Evolutionary conservation across 192 early-diverging fungal genomes (phyloP), one percentile per base, ranked within the genome.

Genomic region (Coemansia sp.): DNA sequence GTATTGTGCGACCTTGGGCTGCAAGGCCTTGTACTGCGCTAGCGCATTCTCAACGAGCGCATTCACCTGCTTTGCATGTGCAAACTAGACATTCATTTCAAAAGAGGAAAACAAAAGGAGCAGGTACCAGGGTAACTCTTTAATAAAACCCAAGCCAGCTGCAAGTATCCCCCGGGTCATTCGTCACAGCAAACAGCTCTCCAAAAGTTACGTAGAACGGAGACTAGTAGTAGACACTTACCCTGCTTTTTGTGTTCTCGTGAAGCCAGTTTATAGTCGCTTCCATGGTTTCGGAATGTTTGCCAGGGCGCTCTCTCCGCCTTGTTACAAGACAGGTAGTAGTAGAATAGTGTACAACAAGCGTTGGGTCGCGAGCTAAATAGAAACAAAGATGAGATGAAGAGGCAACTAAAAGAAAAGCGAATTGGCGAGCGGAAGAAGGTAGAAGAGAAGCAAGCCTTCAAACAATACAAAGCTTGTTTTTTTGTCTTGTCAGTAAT

Each of bases 201-300:
- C 11, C 38, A 40, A 17, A 17, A 20, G n/a, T 8, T 19, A 32
- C 19, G 61, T 7, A 49, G 15, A 5, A 34, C 57, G 41, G 35
- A 32, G 42, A 1, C 7, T 8, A 43, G 45, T 34, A n/a, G 34
- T 36, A 54, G 32, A 13, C 20, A 43, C 76, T 70, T 79, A 74
- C 76, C 65, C 71, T 70, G 67, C 68, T 65, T 35, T 46, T 63
- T 35, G 71, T 79, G 61, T 71, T 79, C 20, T 74, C 76, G 23
- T 54, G 67, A 38, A 79, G 58, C 76, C 76, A 79, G 49, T 65
- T 65, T 49, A 65, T 69, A 19, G 71, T 79, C 25, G 63, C 48
- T 15, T 74, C 76, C 61, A 74, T 65, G 62, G 42, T 74, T 42
- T 38, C 22, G 20, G 23, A 59, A 49, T 33, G 40, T 36, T 23